Evolutionary conservation across 805 yeast species (phyloP), one percentile per base, ranked within the genome.

Genomic region (Starmerella floricola): DNA sequence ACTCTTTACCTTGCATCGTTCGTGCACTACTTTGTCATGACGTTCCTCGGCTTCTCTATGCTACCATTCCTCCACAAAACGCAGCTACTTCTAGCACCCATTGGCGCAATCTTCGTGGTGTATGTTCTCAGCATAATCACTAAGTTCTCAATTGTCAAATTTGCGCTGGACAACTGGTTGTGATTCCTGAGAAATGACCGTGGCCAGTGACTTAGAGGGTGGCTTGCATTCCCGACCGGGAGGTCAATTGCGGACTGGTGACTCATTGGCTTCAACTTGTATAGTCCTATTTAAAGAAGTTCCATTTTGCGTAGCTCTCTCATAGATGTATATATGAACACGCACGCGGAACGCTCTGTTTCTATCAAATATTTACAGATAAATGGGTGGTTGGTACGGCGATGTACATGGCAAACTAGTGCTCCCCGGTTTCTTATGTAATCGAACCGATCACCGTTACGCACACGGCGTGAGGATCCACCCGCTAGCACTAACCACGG

Each of bases 21-120:
- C 37, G 72, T 78, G 16, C 82, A 82, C 57, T 87, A 87, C 61
- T 76, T 76, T 53, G 69, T 82, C 41, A 72, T 86, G 40, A 79
- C 95, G 1, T 86, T 86, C 58, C 76, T 85, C 55, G 96, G 96
- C n/a, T 87, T 81, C 64, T 72, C 83, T 66, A 67, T 83, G 46
- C 68, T 80, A 58, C 86, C 76, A 48, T 82, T 66, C 57, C 67
- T 73, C 66, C 77, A 62, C 60, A 74, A 69, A 53, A 76, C 84
- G 12, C 81, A 79, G 55, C 60, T 70, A 35, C 62, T 79, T 29
- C 59, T 79, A 31, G 60, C 76, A 16, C 86, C 94, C 10, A 69
- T 85, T 31, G 80, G 79, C 1, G 53, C 72, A 3, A 65, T 79
- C 40, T 69, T 71, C 31, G 42, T 81, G 1, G 54, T 69, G 8